Base-by-base conservation (phyloP, 805 yeast species). In the Lachancea waltii region DNA sequence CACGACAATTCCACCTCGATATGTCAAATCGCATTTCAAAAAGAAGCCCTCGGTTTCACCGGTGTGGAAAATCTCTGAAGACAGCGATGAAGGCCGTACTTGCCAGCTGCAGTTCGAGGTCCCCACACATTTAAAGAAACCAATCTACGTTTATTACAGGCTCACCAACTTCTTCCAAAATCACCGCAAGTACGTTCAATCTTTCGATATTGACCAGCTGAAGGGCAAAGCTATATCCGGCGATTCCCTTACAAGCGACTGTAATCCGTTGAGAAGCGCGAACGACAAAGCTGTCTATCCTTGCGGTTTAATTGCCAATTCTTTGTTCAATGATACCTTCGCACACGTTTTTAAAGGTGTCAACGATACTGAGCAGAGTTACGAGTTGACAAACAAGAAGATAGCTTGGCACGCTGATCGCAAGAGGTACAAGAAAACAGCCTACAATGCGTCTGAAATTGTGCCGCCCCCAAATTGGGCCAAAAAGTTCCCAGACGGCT, bases 91-190 rank as follows among this genome's bases (percentile, higher is more conserved):
- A 14, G 17, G 5, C 8, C 56, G 56, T 14, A 66, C 65, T 2
- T 90, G 98, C 61, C 65, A 70, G 20, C 50, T 92, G 26, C 75
- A 77, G 51, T 90, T 92, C 63, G 73, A 75, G 28, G 58, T 86
- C 19, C 94, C 95, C 10, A 67, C 68, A 30, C 79, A 78, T 39
- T 69, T 92, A 58, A 69, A 76, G 29, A 74, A 80, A 2, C 85
- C 95, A 3, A 56, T 87, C 7, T 87, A 70, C 57, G 54, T 86
- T 46, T 92, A 85, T 64, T 92, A 92, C 65, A 78, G 79, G 48
- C 67, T 92, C 52, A 87, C 96, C 24, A 86, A 86, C 58, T 92
- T 90, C 61, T 87, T 72, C 60, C 97, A 92, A 60, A 92, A 92
- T 60, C 98, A 92, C 64, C 76, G 98, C 44, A 85, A 92, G 45